Conservation (phyloP, 2,329 filamentous ascomycete genomes). For the Balansia obtecta region DNA sequence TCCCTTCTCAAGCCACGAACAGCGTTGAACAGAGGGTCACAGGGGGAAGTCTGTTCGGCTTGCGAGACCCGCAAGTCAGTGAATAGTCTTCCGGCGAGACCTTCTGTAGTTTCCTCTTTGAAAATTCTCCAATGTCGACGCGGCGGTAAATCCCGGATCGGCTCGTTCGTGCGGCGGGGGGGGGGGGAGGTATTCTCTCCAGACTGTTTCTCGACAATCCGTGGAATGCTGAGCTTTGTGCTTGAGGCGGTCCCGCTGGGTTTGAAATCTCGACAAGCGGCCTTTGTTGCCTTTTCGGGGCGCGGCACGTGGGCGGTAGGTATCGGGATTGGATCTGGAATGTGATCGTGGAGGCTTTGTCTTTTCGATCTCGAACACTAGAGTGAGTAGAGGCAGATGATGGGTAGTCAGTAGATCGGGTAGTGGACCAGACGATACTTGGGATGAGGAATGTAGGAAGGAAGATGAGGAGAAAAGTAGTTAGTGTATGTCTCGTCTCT, state of each 20-base stretch:
- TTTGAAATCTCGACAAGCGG: neutral
- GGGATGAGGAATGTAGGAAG: slow-evolving; percentile 3
- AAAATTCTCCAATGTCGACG: neutral
- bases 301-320: slow-evolving; percentile 1
- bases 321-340: slow-evolving; percentile 2
- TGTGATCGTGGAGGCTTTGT: slow-evolving; percentile 1
- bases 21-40: neutral
- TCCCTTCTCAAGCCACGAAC: neutral
- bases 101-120: neutral
- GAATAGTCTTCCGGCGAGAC: neutral
- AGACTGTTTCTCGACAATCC: neutral
- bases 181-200: neutral
- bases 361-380: slow-evolving; percentile 2
- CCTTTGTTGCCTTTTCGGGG: neutral
- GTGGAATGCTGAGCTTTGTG: slow-evolving; percentile 3
- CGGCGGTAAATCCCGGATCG: slow-evolving; percentile 3
- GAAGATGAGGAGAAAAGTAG: neutral
- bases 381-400: neutral
- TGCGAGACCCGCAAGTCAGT: neutral
- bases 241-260: neutral
- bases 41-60: neutral
- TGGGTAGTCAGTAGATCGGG: neutral
- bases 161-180: neutral
- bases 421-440: slow-evolving; percentile 3
- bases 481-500: neutral